Evolutionary conservation across 1,284 basidiomycete genomes (phyloP).

Genomic region (Puccinia triticina): DNA sequence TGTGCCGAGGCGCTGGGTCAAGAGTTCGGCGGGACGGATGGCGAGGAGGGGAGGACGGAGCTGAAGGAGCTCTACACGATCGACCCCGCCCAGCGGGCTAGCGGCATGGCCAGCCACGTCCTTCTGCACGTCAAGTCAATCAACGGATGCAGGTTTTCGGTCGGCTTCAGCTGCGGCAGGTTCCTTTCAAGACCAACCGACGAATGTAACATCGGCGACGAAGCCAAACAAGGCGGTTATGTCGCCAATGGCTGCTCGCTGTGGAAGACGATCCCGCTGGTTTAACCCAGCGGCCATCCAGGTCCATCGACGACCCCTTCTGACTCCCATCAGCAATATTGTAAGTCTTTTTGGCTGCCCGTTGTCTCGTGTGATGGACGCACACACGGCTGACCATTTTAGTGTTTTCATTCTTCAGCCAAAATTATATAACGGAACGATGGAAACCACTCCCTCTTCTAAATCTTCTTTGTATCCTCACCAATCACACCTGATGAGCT

Average conservation of each 20-base stretch:
- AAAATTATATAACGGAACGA: constrained; percentile 3
- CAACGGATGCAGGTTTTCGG: constrained; percentile 39
- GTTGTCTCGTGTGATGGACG: background rate
- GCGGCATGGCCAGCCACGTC: constrained; percentile 28
- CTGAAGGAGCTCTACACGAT: constrained; percentile 40
- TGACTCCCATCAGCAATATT: background rate
- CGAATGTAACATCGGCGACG: constrained; percentile 50
- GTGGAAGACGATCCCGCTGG: constrained; percentile 39
- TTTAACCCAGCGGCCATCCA: background rate
- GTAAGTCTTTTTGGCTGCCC: constrained; percentile 4
- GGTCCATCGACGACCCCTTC: background rate
- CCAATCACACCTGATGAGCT: too few relatives aligned
- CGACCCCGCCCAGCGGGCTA: background rate
- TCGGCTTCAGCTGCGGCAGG: constrained; percentile 45
- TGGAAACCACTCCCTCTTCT: background rate
- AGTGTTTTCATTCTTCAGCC: background rate
- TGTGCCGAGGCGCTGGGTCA: constrained; percentile 40
- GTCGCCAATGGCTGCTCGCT: constrained; percentile 48
- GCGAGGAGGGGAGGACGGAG: background rate
- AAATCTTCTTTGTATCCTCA: background rate
- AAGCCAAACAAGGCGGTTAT: constrained; percentile 40
- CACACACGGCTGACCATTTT: background rate
- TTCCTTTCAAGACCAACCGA: constrained; percentile 45
- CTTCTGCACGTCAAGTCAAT: constrained; percentile 13
- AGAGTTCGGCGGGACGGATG: constrained; percentile 21